Evolutionary conservation across 2,329 filamentous ascomycete genomes (phyloP).

Genomic region (Pseudogymnoascus destructans): DNA sequence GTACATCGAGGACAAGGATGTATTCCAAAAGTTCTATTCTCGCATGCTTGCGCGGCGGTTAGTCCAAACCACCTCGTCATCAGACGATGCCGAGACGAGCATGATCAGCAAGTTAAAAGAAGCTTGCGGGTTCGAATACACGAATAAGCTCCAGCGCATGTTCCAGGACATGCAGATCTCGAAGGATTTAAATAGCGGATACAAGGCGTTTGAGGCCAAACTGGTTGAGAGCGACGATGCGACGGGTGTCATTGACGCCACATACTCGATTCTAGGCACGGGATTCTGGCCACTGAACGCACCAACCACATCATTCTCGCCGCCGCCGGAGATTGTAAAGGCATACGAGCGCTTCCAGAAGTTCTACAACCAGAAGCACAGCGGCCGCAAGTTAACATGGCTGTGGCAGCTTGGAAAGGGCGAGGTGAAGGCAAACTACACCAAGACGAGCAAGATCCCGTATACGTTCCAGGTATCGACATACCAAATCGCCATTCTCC

Average conservation of each 20-base stretch:
- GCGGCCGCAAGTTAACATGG: conserved; percentile 92
- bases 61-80: conserved; percentile 89
- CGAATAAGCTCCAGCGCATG: conserved; percentile 98
- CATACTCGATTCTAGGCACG: conserved; percentile 86
- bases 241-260: conserved; percentile 66
- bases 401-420: conserved; percentile 97
- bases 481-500: conserved; percentile 91
- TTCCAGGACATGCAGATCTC: conserved; percentile 99
- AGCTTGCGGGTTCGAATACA: conserved; percentile 97
- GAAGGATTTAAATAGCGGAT: conserved; percentile 85
- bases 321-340: conserved; percentile 69
- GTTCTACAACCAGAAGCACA: conserved; percentile 96
- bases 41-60: conserved; percentile 90
- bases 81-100: conserved; percentile 92
- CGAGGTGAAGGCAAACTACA: conserved; percentile 87
- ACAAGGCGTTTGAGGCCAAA: conserved; percentile 62
- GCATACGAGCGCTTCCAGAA: conserved; percentile 81
- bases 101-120: conserved; percentile 99
- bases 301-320: conserved; percentile 76
- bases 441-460: conserved; percentile 76
- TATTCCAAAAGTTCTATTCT: conserved; percentile 99
- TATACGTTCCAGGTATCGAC: conserved; percentile 96
- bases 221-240: conserved; percentile 47
- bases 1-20: conserved; percentile 99
- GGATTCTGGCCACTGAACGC: conserved; percentile 93